Conservation (phyloP, 108 stramenopile genomes). For the Thalassiosira profunda region DNA sequence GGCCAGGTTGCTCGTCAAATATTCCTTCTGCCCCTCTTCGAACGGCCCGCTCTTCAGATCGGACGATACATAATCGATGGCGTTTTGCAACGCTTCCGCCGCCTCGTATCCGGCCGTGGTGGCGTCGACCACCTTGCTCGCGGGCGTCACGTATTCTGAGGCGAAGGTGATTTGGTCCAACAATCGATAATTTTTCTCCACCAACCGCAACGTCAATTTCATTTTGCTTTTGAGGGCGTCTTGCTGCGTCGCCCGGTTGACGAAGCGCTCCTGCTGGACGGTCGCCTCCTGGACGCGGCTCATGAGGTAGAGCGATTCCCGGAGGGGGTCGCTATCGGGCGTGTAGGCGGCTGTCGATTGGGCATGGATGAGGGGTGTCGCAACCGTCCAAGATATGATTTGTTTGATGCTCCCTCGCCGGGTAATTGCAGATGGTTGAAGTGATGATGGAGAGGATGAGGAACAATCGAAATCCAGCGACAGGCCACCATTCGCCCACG, state of each 20-base stretch:
- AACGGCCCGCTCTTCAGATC: slow-evolving; percentile 35
- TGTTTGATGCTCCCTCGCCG: no score
- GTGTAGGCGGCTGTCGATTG: slow-evolving; percentile 56
- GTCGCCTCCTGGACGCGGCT: slow-evolving; percentile 79
- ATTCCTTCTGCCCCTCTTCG: slow-evolving; percentile 56
- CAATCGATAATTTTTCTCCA: slow-evolving; percentile 69
- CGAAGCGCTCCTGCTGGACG: slow-evolving; percentile 74
- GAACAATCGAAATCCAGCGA: no score
- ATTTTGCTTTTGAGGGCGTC: slow-evolving; percentile 58
- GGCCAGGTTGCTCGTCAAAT: slow-evolving; percentile 45
- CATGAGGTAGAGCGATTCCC: slow-evolving; percentile 72
- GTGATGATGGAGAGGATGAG: no score
- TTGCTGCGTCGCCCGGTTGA: slow-evolving; percentile 46
- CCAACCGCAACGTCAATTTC: slow-evolving; percentile 66
- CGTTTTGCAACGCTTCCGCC: slow-evolving; percentile 65
- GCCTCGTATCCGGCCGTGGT: slow-evolving; percentile 64
- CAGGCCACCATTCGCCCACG: no score
- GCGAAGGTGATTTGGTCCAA: slow-evolving; percentile 73
- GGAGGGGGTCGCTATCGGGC: slow-evolving; percentile 63
- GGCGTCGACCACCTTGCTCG: slow-evolving; percentile 50
- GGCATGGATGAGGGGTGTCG: neutral
- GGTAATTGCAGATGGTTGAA: no score
- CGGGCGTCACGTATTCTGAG: slow-evolving; percentile 41
- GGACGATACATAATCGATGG: slow-evolving; percentile 69
- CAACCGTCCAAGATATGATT: no score